Percentiles rank a stretch among this genome's conserved stretches.
Evolutionary conservation across 2,329 filamentous ascomycete species (phyloP).

Genomic region (Zasmidium cellare): DNA sequence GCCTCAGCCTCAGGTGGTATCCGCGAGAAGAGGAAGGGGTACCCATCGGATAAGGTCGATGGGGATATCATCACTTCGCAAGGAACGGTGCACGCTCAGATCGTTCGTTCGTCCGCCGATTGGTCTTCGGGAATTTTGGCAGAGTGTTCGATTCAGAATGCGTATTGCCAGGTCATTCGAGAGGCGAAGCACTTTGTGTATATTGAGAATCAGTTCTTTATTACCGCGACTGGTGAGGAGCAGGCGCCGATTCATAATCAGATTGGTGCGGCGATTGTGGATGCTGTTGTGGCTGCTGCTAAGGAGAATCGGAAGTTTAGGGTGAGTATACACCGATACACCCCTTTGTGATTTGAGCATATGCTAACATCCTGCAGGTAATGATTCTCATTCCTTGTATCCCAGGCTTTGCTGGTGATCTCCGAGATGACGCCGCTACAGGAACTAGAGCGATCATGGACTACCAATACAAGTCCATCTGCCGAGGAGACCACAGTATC

Average conservation of each 20-base stretch:
- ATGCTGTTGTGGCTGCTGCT: constrained; percentile 77
- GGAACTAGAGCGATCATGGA: constrained; percentile 97
- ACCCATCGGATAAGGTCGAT: constrained; percentile 26
- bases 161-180: constrained; percentile 79
- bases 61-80: constrained; percentile 42
- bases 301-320: constrained; percentile 86
- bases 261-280: constrained; percentile 85
- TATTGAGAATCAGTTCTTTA: constrained; percentile 99
- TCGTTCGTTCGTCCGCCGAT: constrained; percentile 87
- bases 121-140: constrained; percentile 90
- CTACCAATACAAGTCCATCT: constrained; percentile 96
- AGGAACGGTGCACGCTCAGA: constrained; percentile 76
- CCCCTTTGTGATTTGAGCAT: too few relatives aligned
- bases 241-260: constrained; percentile 84
- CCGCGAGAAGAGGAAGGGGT: constrained; percentile 30
- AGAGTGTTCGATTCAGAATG: constrained; percentile 84
- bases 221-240: constrained; percentile 76
- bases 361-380: constrained; percentile 43
- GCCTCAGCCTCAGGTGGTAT: constrained; percentile 34
- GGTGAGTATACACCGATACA: too few relatives aligned
- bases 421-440: constrained; percentile 76
- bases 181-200: constrained; percentile 92
- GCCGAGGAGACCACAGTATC: constrained; percentile 87
- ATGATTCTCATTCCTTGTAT: constrained; percentile 90
- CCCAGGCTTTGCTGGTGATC: constrained; percentile 89